These are phyloP conservation scores for Parastagonospora avenae DNA, from an alignment of 2,329 filamentous ascomycete genomes.

Conservation along the genomic window DNA sequence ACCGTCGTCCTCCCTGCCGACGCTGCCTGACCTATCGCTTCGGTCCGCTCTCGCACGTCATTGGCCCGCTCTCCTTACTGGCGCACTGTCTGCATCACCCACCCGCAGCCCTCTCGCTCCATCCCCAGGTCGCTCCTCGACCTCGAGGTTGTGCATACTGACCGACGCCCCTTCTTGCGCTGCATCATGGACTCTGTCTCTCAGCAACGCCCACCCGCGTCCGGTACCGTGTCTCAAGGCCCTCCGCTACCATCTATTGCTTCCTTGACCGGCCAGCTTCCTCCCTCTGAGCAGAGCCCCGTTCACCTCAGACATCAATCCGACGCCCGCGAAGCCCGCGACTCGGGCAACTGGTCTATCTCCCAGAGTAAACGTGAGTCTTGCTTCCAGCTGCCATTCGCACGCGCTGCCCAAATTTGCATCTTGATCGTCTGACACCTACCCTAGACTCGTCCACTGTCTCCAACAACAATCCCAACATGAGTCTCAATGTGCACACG, in stretches of 20 bases:
- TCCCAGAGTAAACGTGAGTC: constrained; percentile 61
- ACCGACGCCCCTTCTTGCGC: constrained; percentile 4
- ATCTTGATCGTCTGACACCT: constrained; percentile 11
- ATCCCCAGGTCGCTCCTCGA: constrained; percentile 7
- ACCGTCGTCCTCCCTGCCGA: background rate
- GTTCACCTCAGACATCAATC: constrained; percentile 39
- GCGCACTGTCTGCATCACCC: constrained; percentile 33
- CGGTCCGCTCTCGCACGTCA: constrained; percentile 6
- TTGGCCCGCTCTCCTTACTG: constrained; percentile 12
- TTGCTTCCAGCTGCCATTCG: constrained; percentile 2
- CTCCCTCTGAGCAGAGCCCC: constrained; percentile 41
- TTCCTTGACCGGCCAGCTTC: constrained; percentile 42
- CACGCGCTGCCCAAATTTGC: constrained; percentile 1
- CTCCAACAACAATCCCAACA: constrained; percentile 47
- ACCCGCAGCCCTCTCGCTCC: constrained; percentile 13
- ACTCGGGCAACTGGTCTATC: constrained; percentile 65
- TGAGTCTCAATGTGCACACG: constrained; percentile 56
- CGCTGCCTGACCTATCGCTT: constrained; percentile 1
- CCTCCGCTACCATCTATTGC: constrained; percentile 47
- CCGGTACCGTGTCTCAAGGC: constrained; percentile 34
- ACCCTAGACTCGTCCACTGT: constrained; percentile 49
- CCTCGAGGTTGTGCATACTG: constrained; percentile 20
- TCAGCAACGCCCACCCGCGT: constrained; percentile 32
- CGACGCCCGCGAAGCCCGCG: constrained; percentile 57
- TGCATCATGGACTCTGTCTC: constrained; percentile 37